phyloP scores from a whole-genome alignment of 2,329 filamentous ascomycete species.

The Ophiostoma novo-ulmi region DNA sequence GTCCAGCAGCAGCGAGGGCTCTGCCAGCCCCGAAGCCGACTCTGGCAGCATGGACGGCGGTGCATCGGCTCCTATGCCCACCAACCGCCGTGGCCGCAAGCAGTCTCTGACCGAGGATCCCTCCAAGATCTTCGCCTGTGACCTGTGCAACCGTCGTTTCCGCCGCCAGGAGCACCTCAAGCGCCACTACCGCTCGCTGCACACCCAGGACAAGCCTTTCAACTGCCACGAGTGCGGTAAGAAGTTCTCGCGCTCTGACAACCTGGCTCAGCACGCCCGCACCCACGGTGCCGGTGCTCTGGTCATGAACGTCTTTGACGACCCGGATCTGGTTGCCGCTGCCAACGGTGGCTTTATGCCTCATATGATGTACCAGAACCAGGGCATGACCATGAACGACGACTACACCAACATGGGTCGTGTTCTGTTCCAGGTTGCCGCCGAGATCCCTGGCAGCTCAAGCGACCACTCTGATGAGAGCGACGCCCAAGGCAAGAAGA shows the following conservation, averaged over 20 bases:
- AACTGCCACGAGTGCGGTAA: slow-evolving; percentile 97
- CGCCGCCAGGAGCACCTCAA: slow-evolving; percentile 97
- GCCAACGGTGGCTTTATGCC: slow-evolving; percentile 29
- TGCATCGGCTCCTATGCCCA: slow-evolving; percentile 49
- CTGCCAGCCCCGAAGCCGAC: slow-evolving; percentile 31
- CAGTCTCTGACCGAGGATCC: slow-evolving; percentile 97
- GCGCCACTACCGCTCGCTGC: slow-evolving; percentile 95
- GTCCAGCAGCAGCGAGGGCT: slow-evolving; percentile 25
- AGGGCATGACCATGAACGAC: slow-evolving; percentile 28
- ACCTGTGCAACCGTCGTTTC: slow-evolving; percentile 94
- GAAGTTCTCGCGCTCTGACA: slow-evolving; percentile 98
- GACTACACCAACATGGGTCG: slow-evolving; percentile 51
- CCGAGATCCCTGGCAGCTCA: slow-evolving; percentile 63
- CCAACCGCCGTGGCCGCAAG: slow-evolving; percentile 93
- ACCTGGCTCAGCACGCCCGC: slow-evolving; percentile 89
- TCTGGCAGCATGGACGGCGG: slow-evolving; percentile 26
- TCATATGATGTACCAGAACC: slow-evolving; percentile 37
- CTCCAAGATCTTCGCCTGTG: slow-evolving; percentile 96
- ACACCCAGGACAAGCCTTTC: slow-evolving; percentile 98
- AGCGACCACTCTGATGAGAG: slow-evolving; percentile 54
- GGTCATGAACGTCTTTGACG: slow-evolving; percentile 81
- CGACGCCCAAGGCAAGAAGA: slow-evolving; percentile 59
- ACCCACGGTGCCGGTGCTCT: slow-evolving; percentile 89
- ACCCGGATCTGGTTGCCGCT: slow-evolving; percentile 49
- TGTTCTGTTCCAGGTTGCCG: slow-evolving; percentile 75